phyloP scores from a whole-genome alignment of 805 yeast species.

The Cyberlindnera misumaiensis region DNA sequence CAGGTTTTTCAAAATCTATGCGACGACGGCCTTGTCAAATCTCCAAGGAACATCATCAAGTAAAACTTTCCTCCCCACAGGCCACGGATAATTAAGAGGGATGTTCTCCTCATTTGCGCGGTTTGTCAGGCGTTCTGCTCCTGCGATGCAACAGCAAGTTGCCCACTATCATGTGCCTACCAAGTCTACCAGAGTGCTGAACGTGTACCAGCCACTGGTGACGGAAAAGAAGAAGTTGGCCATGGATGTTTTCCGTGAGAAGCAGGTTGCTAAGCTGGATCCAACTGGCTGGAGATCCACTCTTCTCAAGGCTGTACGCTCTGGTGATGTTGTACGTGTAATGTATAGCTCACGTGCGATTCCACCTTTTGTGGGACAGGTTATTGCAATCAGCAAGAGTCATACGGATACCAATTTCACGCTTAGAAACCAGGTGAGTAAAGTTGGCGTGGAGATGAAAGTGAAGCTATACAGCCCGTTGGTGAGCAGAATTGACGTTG shows the following conservation, averaged over 20 bases:
- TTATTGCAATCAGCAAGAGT: slow-evolving; percentile 68
- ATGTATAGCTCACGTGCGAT: slow-evolving; percentile 51
- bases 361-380: slow-evolving; percentile 69
- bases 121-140: not conserved
- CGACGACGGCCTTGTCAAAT: no score
- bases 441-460: slow-evolving; percentile 79
- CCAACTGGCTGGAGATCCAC: slow-evolving; percentile 62
- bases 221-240: slow-evolving; percentile 8
- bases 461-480: slow-evolving; percentile 78
- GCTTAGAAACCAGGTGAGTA: slow-evolving; percentile 74
- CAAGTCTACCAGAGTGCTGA: slow-evolving; percentile 13
- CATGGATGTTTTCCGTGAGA: slow-evolving; percentile 31
- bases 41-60: no score
- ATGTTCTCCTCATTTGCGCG: slow-evolving; percentile 1
- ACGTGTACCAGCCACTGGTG: slow-evolving; percentile 17
- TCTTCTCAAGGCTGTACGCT: slow-evolving; percentile 47
- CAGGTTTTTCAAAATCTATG: no score
- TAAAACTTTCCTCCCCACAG: no score
- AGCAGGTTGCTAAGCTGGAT: slow-evolving; percentile 44
- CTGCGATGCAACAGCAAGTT: slow-evolving; percentile 6
- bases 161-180: slow-evolving; percentile 12
- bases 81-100: not conserved
- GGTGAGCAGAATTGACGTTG: slow-evolving; percentile 66
- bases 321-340: slow-evolving; percentile 80
- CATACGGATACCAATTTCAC: slow-evolving; percentile 70